Evolutionary conservation across 805 yeast species (phyloP).

Genomic region (Metschnikowia matae): DNA sequence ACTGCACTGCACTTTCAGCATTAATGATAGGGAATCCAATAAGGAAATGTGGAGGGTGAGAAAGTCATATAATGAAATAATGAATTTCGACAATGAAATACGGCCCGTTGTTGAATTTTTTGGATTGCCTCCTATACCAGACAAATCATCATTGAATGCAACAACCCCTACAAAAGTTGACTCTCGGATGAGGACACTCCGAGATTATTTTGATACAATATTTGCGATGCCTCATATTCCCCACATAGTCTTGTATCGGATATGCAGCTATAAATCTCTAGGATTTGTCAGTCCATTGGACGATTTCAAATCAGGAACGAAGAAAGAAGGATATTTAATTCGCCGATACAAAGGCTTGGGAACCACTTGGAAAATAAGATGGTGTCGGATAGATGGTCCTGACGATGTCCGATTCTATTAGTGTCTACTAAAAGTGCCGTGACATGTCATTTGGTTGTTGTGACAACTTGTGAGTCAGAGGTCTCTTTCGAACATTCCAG

Average conservation of each 20-base stretch:
- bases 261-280: constrained; percentile 64
- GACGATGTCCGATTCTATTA: too few species aligned
- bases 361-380: constrained; percentile 61
- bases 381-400: constrained; percentile 64
- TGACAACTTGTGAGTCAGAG: too few species aligned
- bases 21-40: constrained; percentile 55
- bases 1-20: constrained; percentile 57
- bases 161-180: constrained; percentile 66
- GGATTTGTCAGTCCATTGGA: constrained; percentile 61
- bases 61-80: constrained; percentile 59
- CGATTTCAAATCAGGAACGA: constrained; percentile 48
- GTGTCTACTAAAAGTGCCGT: too few species aligned
- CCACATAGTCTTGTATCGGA: constrained; percentile 42
- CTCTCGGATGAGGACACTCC: constrained; percentile 49
- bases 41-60: constrained; percentile 74
- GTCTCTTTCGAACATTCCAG: too few species aligned
- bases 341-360: constrained; percentile 64
- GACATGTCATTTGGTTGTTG: too few species aligned
- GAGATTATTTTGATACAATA: constrained; percentile 55
- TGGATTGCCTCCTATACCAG: constrained; percentile 64
- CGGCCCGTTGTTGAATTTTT: constrained; percentile 49
- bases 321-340: constrained; percentile 61
- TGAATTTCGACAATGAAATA: constrained; percentile 56
- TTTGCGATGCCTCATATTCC: constrained; percentile 58
- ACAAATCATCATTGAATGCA: constrained; percentile 50